phyloP scores from a whole-genome alignment of 2,329 filamentous ascomycete genomes.

The Cryphonectria naterciae region DNA sequence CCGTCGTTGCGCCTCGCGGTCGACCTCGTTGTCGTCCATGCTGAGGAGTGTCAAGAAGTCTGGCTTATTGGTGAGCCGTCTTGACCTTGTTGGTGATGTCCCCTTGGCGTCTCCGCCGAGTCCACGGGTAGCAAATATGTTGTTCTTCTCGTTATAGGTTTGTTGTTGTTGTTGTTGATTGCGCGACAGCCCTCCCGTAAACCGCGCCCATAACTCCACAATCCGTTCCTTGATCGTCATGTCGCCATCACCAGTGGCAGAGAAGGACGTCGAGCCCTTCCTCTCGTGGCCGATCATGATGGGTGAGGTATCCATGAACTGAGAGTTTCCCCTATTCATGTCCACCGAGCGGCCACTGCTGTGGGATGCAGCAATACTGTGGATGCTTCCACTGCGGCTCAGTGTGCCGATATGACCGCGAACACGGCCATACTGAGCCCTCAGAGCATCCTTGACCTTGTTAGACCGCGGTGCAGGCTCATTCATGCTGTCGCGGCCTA shows the following conservation, averaged over 20 bases:
- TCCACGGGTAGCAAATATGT: conserved; percentile 36
- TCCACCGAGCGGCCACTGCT: conserved; percentile 48
- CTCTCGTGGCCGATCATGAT: conserved; percentile 42
- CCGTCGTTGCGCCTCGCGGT: conserved; percentile 43
- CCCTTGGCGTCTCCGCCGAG: conserved; percentile 35
- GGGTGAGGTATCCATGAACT: conserved; percentile 45
- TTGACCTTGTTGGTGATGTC: conserved; percentile 13
- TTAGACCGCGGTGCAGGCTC: conserved; percentile 49
- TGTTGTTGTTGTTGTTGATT: conserved; percentile 27
- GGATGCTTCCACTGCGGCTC: conserved; percentile 27
- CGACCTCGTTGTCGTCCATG: conserved; percentile 48
- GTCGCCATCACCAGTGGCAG: conserved; percentile 24
- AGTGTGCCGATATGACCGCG: conserved; percentile 41
- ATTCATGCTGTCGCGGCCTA: conserved; percentile 50
- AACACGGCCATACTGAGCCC: conserved; percentile 42
- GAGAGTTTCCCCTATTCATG: conserved; percentile 57
- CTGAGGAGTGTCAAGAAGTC: conserved; percentile 49
- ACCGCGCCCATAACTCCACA: conserved; percentile 50
- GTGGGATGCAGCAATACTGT: conserved; percentile 35
- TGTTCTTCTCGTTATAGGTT: conserved; percentile 32
- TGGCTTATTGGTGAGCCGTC: conserved; percentile 36
- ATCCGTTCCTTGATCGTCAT: conserved; percentile 44
- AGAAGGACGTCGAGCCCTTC: conserved; percentile 39
- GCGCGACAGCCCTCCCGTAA: conserved; percentile 34
- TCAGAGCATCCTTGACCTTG: conserved; percentile 46